These are phyloP conservation scores for Sophora flavescens DNA, from an alignment of 306 rosid species.

Conservation along the genomic window DNA sequence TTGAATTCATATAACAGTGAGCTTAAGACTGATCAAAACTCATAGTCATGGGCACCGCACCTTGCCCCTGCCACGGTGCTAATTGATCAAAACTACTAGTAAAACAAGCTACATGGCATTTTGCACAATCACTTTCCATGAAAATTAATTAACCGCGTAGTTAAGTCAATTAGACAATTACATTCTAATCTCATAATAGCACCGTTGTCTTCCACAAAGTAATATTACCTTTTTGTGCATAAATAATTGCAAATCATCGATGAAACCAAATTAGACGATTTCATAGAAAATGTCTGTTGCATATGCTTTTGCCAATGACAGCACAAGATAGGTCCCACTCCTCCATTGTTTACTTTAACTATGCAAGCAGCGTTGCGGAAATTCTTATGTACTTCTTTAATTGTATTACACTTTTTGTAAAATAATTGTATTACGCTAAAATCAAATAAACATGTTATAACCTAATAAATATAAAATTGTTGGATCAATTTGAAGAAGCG, in stretches of 20 bases:
- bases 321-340: slow-evolving; percentile 33
- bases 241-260: slow-evolving; percentile 26
- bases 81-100: no score
- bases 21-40: background rate
- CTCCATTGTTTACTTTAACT: background rate
- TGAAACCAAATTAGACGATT: slow-evolving; percentile 12
- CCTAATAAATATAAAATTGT: background rate
- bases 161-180: slow-evolving; percentile 20
- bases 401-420: background rate
- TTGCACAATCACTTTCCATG: slow-evolving; percentile 6
- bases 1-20: background rate
- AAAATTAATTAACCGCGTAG: slow-evolving; percentile 27
- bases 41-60: background rate
- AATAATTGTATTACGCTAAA: background rate
- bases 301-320: slow-evolving; percentile 18
- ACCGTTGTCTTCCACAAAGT: slow-evolving; percentile 37
- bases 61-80: background rate
- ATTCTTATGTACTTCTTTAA: background rate
- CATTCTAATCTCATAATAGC: background rate
- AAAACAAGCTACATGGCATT: background rate
- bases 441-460: background rate
- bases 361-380: background rate
- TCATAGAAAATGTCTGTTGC: slow-evolving; percentile 10
- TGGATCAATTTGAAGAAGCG: background rate
- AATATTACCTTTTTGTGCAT: background rate